Evolutionary conservation across 768 basidiomycete species (phyloP).

Genomic region (Pisolithus sp.): DNA sequence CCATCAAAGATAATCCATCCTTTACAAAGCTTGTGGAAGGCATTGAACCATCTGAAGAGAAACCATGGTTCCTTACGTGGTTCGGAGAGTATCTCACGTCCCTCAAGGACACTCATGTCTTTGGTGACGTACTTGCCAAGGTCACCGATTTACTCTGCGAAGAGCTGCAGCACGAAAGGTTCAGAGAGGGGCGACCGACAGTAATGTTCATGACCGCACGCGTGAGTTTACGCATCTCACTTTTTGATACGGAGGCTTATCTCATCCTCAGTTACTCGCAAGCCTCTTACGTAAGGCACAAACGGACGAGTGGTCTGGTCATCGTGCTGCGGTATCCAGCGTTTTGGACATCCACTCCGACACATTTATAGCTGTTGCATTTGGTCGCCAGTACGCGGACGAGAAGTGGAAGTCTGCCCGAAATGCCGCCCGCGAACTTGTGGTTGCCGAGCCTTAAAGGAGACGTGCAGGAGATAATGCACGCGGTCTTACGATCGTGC

Average conservation of each 20-base stretch:
- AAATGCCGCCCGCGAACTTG: slow-evolving; percentile 35
- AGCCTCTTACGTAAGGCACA: slow-evolving; percentile 29
- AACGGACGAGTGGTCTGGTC: slow-evolving; percentile 18
- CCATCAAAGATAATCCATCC: slow-evolving; percentile 71
- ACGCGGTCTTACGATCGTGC: slow-evolving; percentile 29
- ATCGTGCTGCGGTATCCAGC: slow-evolving; percentile 26
- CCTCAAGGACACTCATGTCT: slow-evolving; percentile 41
- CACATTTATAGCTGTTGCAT: slow-evolving; percentile 41
- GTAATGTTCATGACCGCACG: slow-evolving; percentile 55
- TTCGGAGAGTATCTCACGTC: slow-evolving; percentile 57
- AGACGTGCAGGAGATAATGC: slow-evolving; percentile 30
- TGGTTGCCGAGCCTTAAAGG: slow-evolving; percentile 26
- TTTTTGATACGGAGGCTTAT: slow-evolving; percentile 2
- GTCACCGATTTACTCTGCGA: slow-evolving; percentile 71
- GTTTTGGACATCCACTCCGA: slow-evolving; percentile 48
- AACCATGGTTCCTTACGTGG: slow-evolving; percentile 55
- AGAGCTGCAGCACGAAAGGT: slow-evolving; percentile 74
- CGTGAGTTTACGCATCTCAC: slow-evolving; percentile 38
- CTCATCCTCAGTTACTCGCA: slow-evolving; percentile 25
- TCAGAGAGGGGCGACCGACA: slow-evolving; percentile 49
- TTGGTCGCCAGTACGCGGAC: slow-evolving; percentile 33
- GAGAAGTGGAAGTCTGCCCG: slow-evolving; percentile 39
- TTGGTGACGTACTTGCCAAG: slow-evolving; percentile 66
- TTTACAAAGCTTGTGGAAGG: slow-evolving; percentile 43
- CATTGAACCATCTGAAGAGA: slow-evolving; percentile 25